phyloP scores from a whole-genome alignment of 169 alveolate genomes.

The Condylostoma magnum region DNA sequence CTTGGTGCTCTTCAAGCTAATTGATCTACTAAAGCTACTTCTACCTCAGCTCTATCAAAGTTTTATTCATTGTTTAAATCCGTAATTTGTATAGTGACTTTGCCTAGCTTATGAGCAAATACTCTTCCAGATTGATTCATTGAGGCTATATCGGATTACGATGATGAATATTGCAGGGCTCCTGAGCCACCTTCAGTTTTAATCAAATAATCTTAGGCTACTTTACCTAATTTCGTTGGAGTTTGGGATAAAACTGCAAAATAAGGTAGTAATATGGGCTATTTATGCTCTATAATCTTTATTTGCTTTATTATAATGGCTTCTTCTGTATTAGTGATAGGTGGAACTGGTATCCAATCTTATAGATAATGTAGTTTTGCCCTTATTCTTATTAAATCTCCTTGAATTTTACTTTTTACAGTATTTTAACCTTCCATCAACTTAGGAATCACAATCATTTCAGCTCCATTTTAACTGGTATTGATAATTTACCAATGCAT shows the following conservation, averaged over 20 bases:
- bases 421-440: not conserved
- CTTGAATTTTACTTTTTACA: constrained; percentile 1
- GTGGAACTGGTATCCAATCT: constrained; percentile 17
- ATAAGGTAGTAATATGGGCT: constrained; percentile 31
- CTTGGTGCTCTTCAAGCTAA: not conserved
- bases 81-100: not conserved
- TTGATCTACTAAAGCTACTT: constrained; percentile 22
- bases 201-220: constrained; percentile 25
- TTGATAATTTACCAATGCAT: not conserved
- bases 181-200: constrained; percentile 21
- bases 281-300: not conserved
- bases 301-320: not conserved
- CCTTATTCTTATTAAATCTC: no score
- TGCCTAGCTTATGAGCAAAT: constrained; percentile 30
- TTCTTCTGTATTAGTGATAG: constrained; percentile 25
- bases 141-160: not conserved
- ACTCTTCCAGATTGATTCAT: not conserved
- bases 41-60: not conserved
- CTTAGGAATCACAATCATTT: constrained; percentile 17
- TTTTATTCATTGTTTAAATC: constrained; percentile 19
- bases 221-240: not conserved
- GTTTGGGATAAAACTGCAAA: constrained; percentile 24
- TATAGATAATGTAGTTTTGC: no score
- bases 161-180: not conserved
- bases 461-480: not conserved